Evolutionary conservation across 192 early-diverging fungal species (phyloP).

Genomic region (Rhizophagus prolifer): DNA sequence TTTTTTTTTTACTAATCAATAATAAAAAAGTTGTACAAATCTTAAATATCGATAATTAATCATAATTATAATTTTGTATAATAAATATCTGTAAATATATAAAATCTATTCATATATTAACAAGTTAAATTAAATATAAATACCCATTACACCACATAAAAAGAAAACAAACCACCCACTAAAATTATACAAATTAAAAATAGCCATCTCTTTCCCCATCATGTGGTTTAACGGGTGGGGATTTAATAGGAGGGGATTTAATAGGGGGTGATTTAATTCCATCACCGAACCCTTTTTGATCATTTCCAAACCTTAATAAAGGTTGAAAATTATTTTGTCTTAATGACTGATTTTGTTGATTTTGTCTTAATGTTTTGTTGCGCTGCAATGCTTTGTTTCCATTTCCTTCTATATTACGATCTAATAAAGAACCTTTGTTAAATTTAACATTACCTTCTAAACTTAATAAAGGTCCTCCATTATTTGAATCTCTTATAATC

Average conservation of each 20-base stretch:
- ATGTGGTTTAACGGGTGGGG: neutral
- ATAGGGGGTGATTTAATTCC: neutral
- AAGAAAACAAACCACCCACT: no score
- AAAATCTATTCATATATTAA: no score
- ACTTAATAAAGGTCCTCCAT: neutral
- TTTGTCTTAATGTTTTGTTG: neutral
- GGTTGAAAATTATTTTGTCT: slow-evolving; percentile 8
- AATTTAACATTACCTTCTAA: slow-evolving; percentile 10
- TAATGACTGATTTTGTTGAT: neutral
- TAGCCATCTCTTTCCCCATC: no score
- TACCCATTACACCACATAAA: no score
- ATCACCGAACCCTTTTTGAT: neutral
- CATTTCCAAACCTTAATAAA: slow-evolving; percentile 17
- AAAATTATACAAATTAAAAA: no score
- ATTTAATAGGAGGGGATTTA: neutral
- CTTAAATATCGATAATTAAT: no score
- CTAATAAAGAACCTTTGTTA: slow-evolving; percentile 28
- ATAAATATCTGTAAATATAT: no score
- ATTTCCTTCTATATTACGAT: neutral
- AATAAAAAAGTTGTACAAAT: no score
- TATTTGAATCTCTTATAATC: neutral
- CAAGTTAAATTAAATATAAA: no score
- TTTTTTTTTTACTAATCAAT: neutral
- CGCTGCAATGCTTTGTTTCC: neutral
- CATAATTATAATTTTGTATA: no score